These are phyloP conservation scores for Suhomyces panamericanus DNA, from an alignment of 1,139 yeast genomes.

Conservation along the genomic window DNA sequence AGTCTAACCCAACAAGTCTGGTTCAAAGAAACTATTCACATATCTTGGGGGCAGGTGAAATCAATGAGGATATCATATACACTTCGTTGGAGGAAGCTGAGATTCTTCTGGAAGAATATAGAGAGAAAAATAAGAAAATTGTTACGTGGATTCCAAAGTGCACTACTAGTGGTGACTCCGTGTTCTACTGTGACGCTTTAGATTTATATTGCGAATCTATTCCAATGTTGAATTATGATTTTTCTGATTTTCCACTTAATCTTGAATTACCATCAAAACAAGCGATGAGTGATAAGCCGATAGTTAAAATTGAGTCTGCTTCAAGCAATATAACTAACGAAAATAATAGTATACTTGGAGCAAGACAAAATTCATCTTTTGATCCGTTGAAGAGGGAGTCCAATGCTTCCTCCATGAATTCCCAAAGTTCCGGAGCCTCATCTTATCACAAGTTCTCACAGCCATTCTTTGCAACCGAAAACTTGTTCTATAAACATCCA, in stretches of 20 bases:
- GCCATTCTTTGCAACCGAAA: slow-evolving; percentile 43
- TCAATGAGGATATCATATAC: slow-evolving; percentile 17
- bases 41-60: slow-evolving; percentile 13
- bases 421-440: slow-evolving; percentile 27
- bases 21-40: slow-evolving; percentile 13
- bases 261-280: slow-evolving; percentile 33
- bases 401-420: slow-evolving; percentile 35
- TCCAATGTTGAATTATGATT: slow-evolving; percentile 42
- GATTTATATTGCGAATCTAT: slow-evolving; percentile 57
- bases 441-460: slow-evolving; percentile 45
- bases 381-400: slow-evolving; percentile 44
- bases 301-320: slow-evolving; percentile 16
- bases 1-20: slow-evolving; percentile 3
- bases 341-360: slow-evolving; percentile 5
- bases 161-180: slow-evolving; percentile 55
- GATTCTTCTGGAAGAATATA: slow-evolving; percentile 33
- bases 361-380: slow-evolving; percentile 18
- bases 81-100: slow-evolving; percentile 42
- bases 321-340: not conserved
- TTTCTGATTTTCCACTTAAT: slow-evolving; percentile 20
- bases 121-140: slow-evolving; percentile 27
- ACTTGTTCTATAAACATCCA: slow-evolving; percentile 55
- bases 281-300: slow-evolving; percentile 26
- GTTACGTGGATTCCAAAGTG: slow-evolving; percentile 56
- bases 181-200: slow-evolving; percentile 60